A percentile compares a stretch with the other conserved stretches of the same genome.
These are phyloP conservation scores for Hippophae tibetana DNA, from an alignment of 306 rosid genomes.

Conservation along the genomic window DNA sequence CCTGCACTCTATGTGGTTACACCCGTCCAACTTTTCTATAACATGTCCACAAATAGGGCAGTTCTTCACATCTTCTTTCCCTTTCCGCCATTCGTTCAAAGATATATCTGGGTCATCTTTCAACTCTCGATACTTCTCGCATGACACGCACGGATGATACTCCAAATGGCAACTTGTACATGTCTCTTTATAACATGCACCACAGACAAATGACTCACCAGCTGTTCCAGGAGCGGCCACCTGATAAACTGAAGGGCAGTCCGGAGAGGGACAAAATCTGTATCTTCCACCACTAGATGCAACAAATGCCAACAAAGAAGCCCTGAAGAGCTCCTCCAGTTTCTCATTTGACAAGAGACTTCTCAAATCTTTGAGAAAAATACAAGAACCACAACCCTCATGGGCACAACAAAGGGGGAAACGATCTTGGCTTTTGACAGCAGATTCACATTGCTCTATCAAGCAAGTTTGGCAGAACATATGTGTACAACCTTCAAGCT, in stretches of 20 bases:
- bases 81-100: slow-evolving; percentile 67
- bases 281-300: slow-evolving; percentile 42
- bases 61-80: slow-evolving; percentile 60
- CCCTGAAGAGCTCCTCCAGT: slow-evolving; percentile 82
- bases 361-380: slow-evolving; percentile 52
- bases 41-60: slow-evolving; percentile 55
- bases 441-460: slow-evolving; percentile 78
- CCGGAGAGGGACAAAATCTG: slow-evolving; percentile 89
- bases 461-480: slow-evolving; percentile 59
- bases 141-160: slow-evolving; percentile 68
- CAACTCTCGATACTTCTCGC: slow-evolving; percentile 29
- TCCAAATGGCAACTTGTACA: slow-evolving; percentile 83
- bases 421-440: slow-evolving; percentile 55
- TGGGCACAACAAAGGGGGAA: slow-evolving; percentile 68
- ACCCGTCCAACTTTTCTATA: slow-evolving; percentile 82
- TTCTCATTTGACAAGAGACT: slow-evolving; percentile 44
- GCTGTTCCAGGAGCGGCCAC: slow-evolving; percentile 38
- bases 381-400: slow-evolving; percentile 37
- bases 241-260: slow-evolving; percentile 74
- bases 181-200: slow-evolving; percentile 78
- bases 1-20: slow-evolving; percentile 81
- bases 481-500: slow-evolving; percentile 71
- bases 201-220: slow-evolving; percentile 63
- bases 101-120: slow-evolving; percentile 91
- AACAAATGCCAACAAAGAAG: slow-evolving; percentile 76